Conservation (phyloP, 306 rosid genomes). For the Gleditsia sinensis region DNA sequence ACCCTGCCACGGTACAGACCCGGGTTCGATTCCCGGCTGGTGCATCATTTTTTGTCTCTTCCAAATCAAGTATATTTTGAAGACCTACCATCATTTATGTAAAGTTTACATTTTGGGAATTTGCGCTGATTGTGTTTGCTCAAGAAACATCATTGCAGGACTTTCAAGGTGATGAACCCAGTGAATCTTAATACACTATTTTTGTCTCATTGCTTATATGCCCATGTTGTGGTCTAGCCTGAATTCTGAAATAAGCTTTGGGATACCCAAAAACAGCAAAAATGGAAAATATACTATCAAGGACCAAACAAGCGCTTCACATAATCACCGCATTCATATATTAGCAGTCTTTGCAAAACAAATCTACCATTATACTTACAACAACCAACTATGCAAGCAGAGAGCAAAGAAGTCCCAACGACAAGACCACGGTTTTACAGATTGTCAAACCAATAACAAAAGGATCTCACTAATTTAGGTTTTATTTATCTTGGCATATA, state of each 20-base stretch:
- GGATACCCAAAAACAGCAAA: background rate
- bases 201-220: background rate
- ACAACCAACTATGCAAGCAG: slow-evolving; percentile 22
- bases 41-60: background rate
- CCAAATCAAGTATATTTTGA: background rate
- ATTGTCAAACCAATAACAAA: slow-evolving; percentile 7
- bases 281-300: background rate
- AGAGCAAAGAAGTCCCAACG: slow-evolving; percentile 18
- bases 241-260: background rate
- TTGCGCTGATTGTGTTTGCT: no score
- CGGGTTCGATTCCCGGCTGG: slow-evolving; percentile 45
- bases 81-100: background rate
- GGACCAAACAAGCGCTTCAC: slow-evolving; percentile 7
- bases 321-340: slow-evolving; percentile 27
- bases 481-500: slow-evolving; percentile 67
- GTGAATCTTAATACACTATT: background rate
- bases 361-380: slow-evolving; percentile 33
- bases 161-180: background rate
- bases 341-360: slow-evolving; percentile 29
- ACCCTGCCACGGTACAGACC: slow-evolving; percentile 45
- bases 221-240: background rate
- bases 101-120: no score
- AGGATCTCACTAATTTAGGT: slow-evolving; percentile 36
- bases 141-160: no score
- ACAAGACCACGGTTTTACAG: slow-evolving; percentile 28